A percentile compares a stretch with the other conserved stretches of the same genome.
Conservation (phyloP, 83 land plant genomes). For the Thuja plicata region DNA sequence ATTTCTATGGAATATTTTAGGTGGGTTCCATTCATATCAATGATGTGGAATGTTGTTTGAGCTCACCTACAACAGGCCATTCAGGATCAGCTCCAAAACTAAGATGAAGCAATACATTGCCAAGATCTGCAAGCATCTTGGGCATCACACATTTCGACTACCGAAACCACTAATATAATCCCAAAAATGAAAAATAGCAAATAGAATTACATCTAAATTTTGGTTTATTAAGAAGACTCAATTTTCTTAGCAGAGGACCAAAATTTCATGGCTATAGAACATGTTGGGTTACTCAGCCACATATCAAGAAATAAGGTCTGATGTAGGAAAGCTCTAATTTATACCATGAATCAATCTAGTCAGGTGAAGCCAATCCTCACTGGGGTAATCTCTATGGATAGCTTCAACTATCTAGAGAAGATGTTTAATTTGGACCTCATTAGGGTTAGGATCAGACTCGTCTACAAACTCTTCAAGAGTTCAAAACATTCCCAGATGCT, state of each 20-base stretch:
- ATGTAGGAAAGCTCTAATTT: background rate
- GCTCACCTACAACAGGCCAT: constrained; percentile 90
- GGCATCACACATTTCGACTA: background rate
- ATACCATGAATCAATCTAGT: constrained; percentile 92
- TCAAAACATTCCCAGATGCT: constrained; percentile 98
- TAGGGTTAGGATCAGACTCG: no score
- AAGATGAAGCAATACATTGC: constrained; percentile 87
- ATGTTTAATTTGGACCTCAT: constrained; percentile 93
- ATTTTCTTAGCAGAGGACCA: background rate
- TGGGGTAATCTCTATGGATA: constrained; percentile 84
- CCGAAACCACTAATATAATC: background rate
- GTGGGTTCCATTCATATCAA: background rate
- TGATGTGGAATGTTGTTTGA: background rate
- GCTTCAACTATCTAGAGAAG: constrained; percentile 88
- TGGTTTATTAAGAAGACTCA: background rate
- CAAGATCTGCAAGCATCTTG: constrained; percentile 57
- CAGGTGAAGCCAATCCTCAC: constrained; percentile 90
- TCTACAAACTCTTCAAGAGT: no score
- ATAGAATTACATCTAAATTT: background rate
- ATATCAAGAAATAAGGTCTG: background rate
- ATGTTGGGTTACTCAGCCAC: background rate
- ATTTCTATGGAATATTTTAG: background rate
- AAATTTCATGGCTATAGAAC: background rate
- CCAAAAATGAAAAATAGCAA: background rate
- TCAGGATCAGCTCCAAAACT: constrained; percentile 90